A percentile compares a stretch with the other conserved stretches of the same genome.
phyloP scores from a whole-genome alignment of 805 yeast genomes.

The Candida broadrunensis region DNA sequence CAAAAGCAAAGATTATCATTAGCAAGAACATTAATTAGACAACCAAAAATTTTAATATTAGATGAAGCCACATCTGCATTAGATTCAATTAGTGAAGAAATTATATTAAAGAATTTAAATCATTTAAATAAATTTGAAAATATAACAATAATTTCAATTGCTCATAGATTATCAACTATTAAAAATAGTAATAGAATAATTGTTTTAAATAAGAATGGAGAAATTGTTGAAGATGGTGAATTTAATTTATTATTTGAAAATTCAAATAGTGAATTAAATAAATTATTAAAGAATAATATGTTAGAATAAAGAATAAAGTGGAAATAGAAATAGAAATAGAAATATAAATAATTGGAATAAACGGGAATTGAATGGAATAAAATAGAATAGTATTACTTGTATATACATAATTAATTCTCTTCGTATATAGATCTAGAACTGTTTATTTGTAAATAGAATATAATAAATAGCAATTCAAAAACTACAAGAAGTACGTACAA shows the following conservation, averaged over 20 bases:
- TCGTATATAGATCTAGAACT: too few relatives aligned
- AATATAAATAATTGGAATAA: too few relatives aligned
- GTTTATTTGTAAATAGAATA: too few relatives aligned
- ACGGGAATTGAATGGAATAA: too few relatives aligned
- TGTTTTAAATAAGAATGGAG: constrained; percentile 55
- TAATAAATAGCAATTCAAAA: too few relatives aligned
- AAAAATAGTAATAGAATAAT: constrained; percentile 76
- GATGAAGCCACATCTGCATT: constrained; percentile 96
- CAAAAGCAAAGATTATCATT: constrained; percentile 91
- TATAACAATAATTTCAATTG: constrained; percentile 79
- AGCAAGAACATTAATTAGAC: constrained; percentile 78
- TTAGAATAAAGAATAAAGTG: not conserved
- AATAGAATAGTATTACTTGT: too few relatives aligned
- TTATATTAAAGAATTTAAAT: constrained; percentile 71
- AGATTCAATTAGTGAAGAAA: constrained; percentile 83
- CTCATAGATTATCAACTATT: constrained; percentile 88
- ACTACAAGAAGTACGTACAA: too few relatives aligned
- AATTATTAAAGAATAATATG: constrained; percentile 24
- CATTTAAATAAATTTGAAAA: constrained; percentile 49
- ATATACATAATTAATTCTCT: too few relatives aligned
- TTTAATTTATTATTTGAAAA: constrained; percentile 25
- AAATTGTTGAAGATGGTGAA: constrained; percentile 62
- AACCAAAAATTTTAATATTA: constrained; percentile 76
- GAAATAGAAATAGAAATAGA: not conserved
- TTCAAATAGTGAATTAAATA: constrained; percentile 31